Percentiles rank a stretch among this genome's conserved stretches.
Evolutionary conservation across 2,329 filamentous ascomycete genomes (phyloP).

Genomic region (Ramularia collo-cygni): DNA sequence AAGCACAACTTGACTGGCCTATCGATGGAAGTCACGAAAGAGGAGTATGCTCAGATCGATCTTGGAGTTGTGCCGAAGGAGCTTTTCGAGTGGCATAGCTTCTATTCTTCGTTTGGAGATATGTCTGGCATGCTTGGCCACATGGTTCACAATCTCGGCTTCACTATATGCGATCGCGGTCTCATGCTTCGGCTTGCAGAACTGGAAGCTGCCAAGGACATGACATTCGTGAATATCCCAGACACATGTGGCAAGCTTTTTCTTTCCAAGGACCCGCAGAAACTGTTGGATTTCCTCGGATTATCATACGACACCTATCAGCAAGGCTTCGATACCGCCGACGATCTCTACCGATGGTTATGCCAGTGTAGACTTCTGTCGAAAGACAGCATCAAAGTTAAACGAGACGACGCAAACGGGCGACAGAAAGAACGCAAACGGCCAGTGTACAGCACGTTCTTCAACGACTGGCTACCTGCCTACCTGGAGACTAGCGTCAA

Average conservation of each 20-base stretch:
- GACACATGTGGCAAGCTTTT: constrained; percentile 49
- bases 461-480: constrained; percentile 56
- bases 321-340: constrained; percentile 47
- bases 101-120: constrained; percentile 68
- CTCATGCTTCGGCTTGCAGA: constrained; percentile 61
- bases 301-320: constrained; percentile 48
- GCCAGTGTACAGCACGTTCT: constrained; percentile 53
- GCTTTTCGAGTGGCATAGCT: constrained; percentile 55
- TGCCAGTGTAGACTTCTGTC: constrained; percentile 54
- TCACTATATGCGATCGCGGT: constrained; percentile 58
- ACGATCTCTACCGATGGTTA: constrained; percentile 58
- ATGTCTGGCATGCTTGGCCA: constrained; percentile 59
- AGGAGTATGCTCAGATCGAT: constrained; percentile 58
- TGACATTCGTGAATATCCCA: constrained; percentile 8
- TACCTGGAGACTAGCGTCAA: constrained; percentile 33
- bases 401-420: constrained; percentile 45
- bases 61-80: constrained; percentile 47
- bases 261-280: constrained; percentile 51
- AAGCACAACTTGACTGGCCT: neutral
- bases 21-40: constrained; percentile 7
- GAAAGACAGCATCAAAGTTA: constrained; percentile 30
- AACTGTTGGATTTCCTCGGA: constrained; percentile 57
- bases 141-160: constrained; percentile 56
- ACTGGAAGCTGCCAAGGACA: constrained; percentile 55
- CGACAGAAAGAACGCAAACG: constrained; percentile 50